Base-by-base conservation (phyloP, 805 yeast species). In the Kodamaea sagamina region DNA sequence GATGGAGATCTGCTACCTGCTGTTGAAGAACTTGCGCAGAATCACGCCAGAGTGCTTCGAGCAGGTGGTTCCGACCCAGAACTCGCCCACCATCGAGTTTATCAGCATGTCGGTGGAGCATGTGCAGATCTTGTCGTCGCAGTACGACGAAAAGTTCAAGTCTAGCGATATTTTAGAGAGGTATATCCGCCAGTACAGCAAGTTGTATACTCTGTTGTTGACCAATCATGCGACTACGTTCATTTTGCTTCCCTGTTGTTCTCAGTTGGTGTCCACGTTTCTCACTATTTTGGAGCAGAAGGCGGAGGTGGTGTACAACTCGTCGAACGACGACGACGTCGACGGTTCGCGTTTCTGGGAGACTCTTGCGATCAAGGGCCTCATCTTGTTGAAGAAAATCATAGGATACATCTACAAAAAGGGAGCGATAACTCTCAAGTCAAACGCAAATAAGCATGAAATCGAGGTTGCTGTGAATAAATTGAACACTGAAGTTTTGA, bases 1-100 rank as follows among this genome's bases (percentile, higher is more conserved):
- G 15, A 76, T 87, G 78, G 87, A 86, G 58, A 76, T 88, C 15
- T 86, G 93, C 12, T 89, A 90, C 59, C 58, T 87, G 37, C 75
- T 89, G 25, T 71, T 90, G 47, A 92, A 93, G 61, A 81, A 79
- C 21, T 62, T 86, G 22, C 72, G 96, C 51, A 72, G 96, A 47
- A 72, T 86, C 13, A 72, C 89, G 2, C 82, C 82, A 2, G 92
- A 84, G 55, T 95, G 95, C 0, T 82, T 76, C 51, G 88, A 84
- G 36, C 74, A 78, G 47, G 74, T 77, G 47, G 85, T 88, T 1
- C 34, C 34, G 6, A 82, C 86, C 47, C 75, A 82, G 36, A 78
- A 77, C 42, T 71, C 60, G 12, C 74, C 74, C 21, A 74, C 88
- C 2, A 65, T 63, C 11, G 89, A 83, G 40, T 84, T 89, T 48